These are phyloP conservation scores for Lathyrus aphaca DNA, from an alignment of 306 rosid species.

Conservation along the genomic window DNA sequence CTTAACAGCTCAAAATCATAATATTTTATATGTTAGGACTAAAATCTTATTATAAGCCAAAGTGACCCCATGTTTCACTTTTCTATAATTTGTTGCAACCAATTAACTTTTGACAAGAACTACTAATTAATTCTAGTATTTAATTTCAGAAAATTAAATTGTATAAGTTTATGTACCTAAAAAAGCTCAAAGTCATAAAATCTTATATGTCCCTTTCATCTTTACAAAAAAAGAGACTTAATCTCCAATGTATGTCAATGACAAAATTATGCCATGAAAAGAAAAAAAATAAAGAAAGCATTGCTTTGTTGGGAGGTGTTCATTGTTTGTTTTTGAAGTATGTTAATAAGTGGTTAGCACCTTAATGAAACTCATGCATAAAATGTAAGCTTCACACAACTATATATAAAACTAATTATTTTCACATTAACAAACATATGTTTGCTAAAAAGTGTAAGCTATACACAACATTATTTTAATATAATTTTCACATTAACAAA, in stretches of 20 bases:
- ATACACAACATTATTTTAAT: slow-evolving; percentile 41
- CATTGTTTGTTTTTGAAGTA: slow-evolving; percentile 54
- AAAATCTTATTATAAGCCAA: too few species aligned
- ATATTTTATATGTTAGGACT: too few species aligned
- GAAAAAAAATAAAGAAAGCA: slow-evolving; percentile 18
- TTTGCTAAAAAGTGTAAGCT: slow-evolving; percentile 50
- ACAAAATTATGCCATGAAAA: slow-evolving; percentile 27
- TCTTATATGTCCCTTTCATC: slow-evolving; percentile 37
- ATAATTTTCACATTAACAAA: slow-evolving; percentile 32
- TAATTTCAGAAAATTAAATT: slow-evolving; percentile 28
- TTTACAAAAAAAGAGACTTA: slow-evolving; percentile 33
- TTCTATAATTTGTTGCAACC: slow-evolving; percentile 2
- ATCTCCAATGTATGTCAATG: slow-evolving; percentile 34
- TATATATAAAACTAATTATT: neutral
- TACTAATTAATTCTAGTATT: slow-evolving; percentile 9
- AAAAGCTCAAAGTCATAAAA: slow-evolving; percentile 21
- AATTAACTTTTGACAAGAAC: slow-evolving; percentile 28
- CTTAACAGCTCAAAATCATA: too few species aligned
- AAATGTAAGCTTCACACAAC: slow-evolving; percentile 49
- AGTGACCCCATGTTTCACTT: too few species aligned
- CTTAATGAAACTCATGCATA: slow-evolving; percentile 66
- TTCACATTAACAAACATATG: slow-evolving; percentile 22
- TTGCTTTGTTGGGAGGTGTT: slow-evolving; percentile 52
- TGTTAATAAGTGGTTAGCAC: slow-evolving; percentile 58
- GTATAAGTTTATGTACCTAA: slow-evolving; percentile 22